A percentile compares a stretch with the other conserved stretches of the same genome.
phyloP scores from a whole-genome alignment of 2,329 filamentous ascomycete genomes.

The Byssochlamys sp. region DNA sequence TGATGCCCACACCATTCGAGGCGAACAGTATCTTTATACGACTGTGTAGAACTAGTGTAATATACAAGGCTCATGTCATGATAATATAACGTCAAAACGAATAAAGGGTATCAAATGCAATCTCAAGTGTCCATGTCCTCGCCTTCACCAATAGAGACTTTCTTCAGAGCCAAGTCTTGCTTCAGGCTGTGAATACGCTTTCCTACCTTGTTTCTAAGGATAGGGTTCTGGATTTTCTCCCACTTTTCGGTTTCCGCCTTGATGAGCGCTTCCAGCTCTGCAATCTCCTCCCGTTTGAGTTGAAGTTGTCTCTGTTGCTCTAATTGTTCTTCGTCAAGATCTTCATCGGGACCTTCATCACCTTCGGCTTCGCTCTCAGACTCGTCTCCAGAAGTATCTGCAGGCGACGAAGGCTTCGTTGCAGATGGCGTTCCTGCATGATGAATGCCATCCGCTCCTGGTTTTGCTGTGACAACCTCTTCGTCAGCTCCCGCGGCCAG shows the following conservation, averaged over 20 bases:
- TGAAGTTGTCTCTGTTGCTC: constrained; percentile 34
- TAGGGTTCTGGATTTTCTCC: constrained; percentile 31
- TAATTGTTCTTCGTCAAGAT: constrained; percentile 35
- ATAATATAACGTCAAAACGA: neutral
- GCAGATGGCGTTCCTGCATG: constrained; percentile 25
- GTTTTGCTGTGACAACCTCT: constrained; percentile 15
- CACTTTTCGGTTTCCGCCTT: constrained; percentile 29
- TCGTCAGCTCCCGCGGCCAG: constrained; percentile 31
- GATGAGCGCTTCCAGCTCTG: constrained; percentile 33
- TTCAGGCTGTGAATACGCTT: constrained; percentile 36
- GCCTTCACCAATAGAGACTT: constrained; percentile 31
- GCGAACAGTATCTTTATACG: neutral
- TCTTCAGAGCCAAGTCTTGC: constrained; percentile 36
- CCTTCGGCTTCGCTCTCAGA: constrained; percentile 31
- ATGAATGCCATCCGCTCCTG: constrained; percentile 11
- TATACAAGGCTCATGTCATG: neutral
- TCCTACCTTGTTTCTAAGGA: constrained; percentile 35
- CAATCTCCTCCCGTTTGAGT: constrained; percentile 37
- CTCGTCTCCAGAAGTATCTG: constrained; percentile 34
- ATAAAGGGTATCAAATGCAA: neutral
- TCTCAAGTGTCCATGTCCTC: constrained; percentile 14
- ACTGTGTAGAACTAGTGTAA: neutral
- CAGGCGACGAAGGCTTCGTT: constrained; percentile 23
- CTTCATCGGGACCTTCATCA: constrained; percentile 25
- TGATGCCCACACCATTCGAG: neutral